Evolutionary conservation across 257 asterid species (phyloP), one percentile per base, ranked within the genome.

Genomic region (Solanum boliviense): DNA sequence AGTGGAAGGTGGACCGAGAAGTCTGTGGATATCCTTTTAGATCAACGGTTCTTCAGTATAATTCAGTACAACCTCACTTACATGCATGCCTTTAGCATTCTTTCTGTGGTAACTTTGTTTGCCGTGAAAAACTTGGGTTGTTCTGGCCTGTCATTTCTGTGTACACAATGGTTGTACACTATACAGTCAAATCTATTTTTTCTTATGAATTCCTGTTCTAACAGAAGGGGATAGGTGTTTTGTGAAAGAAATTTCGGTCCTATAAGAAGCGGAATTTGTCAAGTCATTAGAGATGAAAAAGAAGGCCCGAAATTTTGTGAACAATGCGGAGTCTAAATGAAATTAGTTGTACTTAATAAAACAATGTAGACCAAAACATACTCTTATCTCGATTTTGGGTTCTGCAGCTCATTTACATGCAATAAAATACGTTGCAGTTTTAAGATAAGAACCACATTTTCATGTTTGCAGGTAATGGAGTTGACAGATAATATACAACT

Each of bases 401-500:
- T 67, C 72, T 11, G 6, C 16, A 65, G n/a, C 34, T 68, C 75
- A 68, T 29, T 68, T 68, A 68, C 36, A 29, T 65, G 8, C 72
- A 65, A 65, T 68, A 12, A 67, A 67, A 29, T 27, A 27, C 7
- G 10, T 68, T 13, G 20, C 39, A 70, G 23, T 70, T 70, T 70
- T 29, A 29, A 29, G 36, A 70, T 70, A 70, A 70, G 38, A 70
- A 13, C 38, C 6, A 0, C 15, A 35, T 35, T 18, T 34, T 35
- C 67, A 36, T 65, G 4, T 83, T 86, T 87, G 88, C 89, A 95
- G 98, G 94, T 94, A 20, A 62, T 13, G 88, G 87, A 88, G 91
- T 85, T 95, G 93, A 95, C 98, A 0, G 94, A 94, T 36, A 91
- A 94, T 91, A 86, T 94, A 87, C 96, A 94, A 56, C 88, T 93